phyloP scores from a whole-genome alignment of 2,329 filamentous ascomycete genomes.

The Lasiodiplodia hormozganensis region DNA sequence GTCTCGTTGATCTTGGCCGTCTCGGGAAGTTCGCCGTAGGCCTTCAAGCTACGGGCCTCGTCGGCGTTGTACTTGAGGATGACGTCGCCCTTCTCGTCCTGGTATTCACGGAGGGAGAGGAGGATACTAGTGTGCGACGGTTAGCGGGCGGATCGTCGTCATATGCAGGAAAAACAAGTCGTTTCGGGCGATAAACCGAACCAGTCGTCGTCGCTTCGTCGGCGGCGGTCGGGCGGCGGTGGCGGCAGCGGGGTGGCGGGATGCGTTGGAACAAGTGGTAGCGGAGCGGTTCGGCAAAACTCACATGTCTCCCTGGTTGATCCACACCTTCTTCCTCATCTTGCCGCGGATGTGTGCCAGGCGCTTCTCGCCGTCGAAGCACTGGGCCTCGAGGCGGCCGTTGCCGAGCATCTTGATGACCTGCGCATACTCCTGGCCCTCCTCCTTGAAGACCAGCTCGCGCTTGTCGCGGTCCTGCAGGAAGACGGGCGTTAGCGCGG shows the following conservation, averaged over 20 bases:
- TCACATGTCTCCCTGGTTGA: slow-evolving; percentile 91
- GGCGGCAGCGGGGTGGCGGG: too few relatives aligned
- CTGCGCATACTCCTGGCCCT: slow-evolving; percentile 91
- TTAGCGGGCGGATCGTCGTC: too few relatives aligned
- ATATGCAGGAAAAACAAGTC: too few relatives aligned
- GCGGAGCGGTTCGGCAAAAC: slow-evolving; percentile 63
- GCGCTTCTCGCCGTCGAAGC: slow-evolving; percentile 92
- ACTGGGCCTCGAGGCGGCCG: slow-evolving; percentile 89
- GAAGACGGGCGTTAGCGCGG: neutral
- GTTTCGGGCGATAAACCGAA: too few relatives aligned
- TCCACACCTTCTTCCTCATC: slow-evolving; percentile 99
- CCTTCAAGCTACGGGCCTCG: slow-evolving; percentile 93
- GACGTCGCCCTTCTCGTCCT: slow-evolving; percentile 91
- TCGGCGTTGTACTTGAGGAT: slow-evolving; percentile 78
- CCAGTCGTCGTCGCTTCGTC: too few relatives aligned
- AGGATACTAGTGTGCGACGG: slow-evolving; percentile 36
- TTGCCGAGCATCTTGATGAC: slow-evolving; percentile 96
- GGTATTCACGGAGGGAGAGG: slow-evolving; percentile 83
- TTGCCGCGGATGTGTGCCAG: slow-evolving; percentile 91
- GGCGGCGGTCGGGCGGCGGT: too few relatives aligned
- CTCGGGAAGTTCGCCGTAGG: slow-evolving; percentile 96
- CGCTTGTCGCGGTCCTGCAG: slow-evolving; percentile 89
- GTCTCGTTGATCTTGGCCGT: slow-evolving; percentile 99
- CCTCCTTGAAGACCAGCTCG: slow-evolving; percentile 98
- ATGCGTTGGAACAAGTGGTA: neutral